Conservation (phyloP, 2,329 filamentous ascomycete species). For the Colletotrichum theobromicola region DNA sequence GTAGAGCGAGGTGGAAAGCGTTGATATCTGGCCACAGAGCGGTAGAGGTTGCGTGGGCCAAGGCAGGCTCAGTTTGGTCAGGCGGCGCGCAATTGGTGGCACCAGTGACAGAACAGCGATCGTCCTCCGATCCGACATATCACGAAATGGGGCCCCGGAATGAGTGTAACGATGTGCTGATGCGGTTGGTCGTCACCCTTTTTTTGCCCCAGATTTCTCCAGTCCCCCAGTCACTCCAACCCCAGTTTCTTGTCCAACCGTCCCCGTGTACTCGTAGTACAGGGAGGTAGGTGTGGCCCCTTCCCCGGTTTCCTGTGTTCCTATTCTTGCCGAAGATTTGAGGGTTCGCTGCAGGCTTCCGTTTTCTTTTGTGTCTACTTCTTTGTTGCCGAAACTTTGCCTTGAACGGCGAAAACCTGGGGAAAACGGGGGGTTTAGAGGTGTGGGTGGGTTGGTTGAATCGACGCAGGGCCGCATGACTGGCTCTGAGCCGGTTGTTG, state of each 20-base stretch:
- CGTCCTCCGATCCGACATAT: constrained; percentile 9
- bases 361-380: not conserved
- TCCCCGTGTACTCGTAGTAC: not conserved
- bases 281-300: not conserved
- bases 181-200: not conserved
- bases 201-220: constrained; percentile 10
- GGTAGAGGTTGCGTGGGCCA: constrained; percentile 20
- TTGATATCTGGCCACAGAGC: not conserved
- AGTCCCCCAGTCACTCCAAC: not conserved
- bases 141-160: constrained; percentile 4
- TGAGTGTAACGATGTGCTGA: not conserved
- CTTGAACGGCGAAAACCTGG: constrained; percentile 4
- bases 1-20: not conserved
- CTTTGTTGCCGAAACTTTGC: not conserved
- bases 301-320: not conserved
- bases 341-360: not conserved
- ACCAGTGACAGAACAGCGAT: constrained; percentile 15
- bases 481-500: not conserved
- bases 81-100: constrained; percentile 6
- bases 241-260: not conserved
- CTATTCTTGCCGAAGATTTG: constrained; percentile 15
- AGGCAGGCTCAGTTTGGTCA: constrained; percentile 9
- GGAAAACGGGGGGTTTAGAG: constrained; percentile 5
- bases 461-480: not conserved
- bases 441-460: not conserved